These are phyloP conservation scores for Exophiala sideris DNA, from an alignment of 2,329 filamentous ascomycete species.

Conservation along the genomic window DNA sequence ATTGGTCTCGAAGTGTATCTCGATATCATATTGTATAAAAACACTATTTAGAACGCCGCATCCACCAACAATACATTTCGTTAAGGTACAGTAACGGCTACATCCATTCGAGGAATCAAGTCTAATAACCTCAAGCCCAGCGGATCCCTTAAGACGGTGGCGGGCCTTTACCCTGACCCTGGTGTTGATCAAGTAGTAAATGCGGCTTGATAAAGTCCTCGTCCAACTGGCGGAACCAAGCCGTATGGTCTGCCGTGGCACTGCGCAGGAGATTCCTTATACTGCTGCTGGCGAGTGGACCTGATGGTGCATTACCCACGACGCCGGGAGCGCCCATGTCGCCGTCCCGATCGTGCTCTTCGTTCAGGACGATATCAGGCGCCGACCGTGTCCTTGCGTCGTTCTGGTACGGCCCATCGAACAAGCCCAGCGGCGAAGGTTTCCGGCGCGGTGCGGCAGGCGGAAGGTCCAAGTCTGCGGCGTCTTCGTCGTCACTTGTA, in stretches of 20 bases:
- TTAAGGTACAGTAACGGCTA: no score
- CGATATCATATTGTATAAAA: no score
- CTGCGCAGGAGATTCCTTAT: slow-evolving; percentile 76
- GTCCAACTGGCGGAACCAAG: slow-evolving; percentile 86
- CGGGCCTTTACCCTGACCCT: slow-evolving; percentile 26
- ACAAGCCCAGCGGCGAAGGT: slow-evolving; percentile 41
- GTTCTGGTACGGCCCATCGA: slow-evolving; percentile 11
- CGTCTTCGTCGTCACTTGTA: slow-evolving; percentile 47
- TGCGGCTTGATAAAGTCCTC: slow-evolving; percentile 95
- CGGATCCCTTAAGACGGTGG: slow-evolving; percentile 8
- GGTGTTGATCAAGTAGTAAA: slow-evolving; percentile 69
- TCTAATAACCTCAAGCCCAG: no score
- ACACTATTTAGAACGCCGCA: no score
- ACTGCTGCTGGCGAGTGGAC: slow-evolving; percentile 44
- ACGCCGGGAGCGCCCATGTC: slow-evolving; percentile 18
- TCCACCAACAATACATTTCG: no score
- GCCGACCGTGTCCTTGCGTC: slow-evolving; percentile 16
- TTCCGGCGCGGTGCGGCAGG: slow-evolving; percentile 48
- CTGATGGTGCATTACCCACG: slow-evolving; percentile 11
- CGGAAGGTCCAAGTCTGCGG: slow-evolving; percentile 58
- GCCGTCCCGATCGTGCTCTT: slow-evolving; percentile 17
- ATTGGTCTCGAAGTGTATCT: no score
- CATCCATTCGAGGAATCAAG: no score
- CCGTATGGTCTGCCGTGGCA: slow-evolving; percentile 79
- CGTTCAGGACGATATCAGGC: slow-evolving; percentile 22